These are phyloP conservation scores for Penicillium capsulatum DNA, from an alignment of 2,329 filamentous ascomycete genomes.

Conservation along the genomic window DNA sequence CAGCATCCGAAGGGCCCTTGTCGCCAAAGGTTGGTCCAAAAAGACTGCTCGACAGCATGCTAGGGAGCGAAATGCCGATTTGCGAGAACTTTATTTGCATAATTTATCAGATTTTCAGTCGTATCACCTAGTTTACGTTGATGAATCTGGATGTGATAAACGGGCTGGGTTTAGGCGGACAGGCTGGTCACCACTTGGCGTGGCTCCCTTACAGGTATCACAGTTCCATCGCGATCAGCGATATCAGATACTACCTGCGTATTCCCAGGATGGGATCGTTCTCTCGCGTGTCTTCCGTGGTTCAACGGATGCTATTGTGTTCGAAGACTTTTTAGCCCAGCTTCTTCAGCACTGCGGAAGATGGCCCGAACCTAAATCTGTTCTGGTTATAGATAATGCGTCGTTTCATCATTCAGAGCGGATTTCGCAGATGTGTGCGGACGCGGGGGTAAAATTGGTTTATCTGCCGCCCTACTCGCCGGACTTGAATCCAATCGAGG, in stretches of 20 bases:
- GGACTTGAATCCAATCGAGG: constrained; percentile 35
- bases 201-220: constrained; percentile 1
- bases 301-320: constrained; percentile 2
- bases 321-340: constrained; percentile 5
- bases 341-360: constrained; percentile 4
- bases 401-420: too few species aligned
- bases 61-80: constrained; percentile 1
- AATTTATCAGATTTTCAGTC: too few species aligned
- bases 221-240: constrained; percentile 5
- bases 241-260: constrained; percentile 6
- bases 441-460: too few species aligned
- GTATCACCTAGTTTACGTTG: too few species aligned
- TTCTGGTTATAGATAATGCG: too few species aligned
- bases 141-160: too few species aligned
- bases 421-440: too few species aligned
- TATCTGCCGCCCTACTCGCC: constrained; percentile 35
- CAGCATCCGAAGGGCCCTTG: constrained; percentile 22
- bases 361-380: constrained; percentile 6
- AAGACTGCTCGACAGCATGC: constrained; percentile 1
- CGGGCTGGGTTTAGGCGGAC: constrained; percentile 1
- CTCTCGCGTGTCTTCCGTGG: constrained; percentile 4
- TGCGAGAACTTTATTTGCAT: not conserved
- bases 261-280: constrained; percentile 4
- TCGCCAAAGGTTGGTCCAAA: constrained; percentile 3
- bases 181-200: constrained; percentile 1